Percentiles rank a stretch among this genome's conserved stretches.
Evolutionary conservation across 2,329 filamentous ascomycete species (phyloP).

Genomic region (Sordariomycetes sp.): DNA sequence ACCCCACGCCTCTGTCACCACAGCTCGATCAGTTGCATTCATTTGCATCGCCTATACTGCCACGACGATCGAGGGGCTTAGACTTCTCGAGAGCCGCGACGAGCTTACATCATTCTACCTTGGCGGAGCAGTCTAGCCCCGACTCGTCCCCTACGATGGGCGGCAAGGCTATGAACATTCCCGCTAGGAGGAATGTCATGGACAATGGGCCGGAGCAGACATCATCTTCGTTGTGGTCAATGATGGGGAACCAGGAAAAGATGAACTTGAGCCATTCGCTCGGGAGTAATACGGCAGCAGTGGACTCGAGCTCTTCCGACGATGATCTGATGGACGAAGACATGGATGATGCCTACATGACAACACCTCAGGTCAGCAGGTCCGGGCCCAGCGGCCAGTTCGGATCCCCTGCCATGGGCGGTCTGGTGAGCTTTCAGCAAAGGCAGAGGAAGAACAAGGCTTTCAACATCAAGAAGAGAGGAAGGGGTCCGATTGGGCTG

Average conservation of each 20-base stretch:
- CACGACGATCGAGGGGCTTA: constrained; percentile 78
- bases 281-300: constrained; percentile 65
- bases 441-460: constrained; percentile 59
- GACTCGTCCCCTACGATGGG: constrained; percentile 84
- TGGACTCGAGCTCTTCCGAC: constrained; percentile 66
- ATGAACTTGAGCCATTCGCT: constrained; percentile 67
- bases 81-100: constrained; percentile 93
- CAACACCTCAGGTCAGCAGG: constrained; percentile 70
- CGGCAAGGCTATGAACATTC: constrained; percentile 55
- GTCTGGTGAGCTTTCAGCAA: constrained; percentile 76
- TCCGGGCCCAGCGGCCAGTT: constrained; percentile 38
- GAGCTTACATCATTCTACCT: constrained; percentile 88
- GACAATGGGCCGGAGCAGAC: constrained; percentile 47
- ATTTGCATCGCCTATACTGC: constrained; percentile 81
- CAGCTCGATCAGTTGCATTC: constrained; percentile 78
- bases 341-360: constrained; percentile 72
- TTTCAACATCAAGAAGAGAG: constrained; percentile 47
- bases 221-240: constrained; percentile 63
- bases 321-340: constrained; percentile 65
- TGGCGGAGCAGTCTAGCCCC: constrained; percentile 79
- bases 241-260: constrained; percentile 60
- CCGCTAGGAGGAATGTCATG: constrained; percentile 40
- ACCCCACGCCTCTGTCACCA: constrained; percentile 67
- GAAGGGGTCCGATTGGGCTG: constrained; percentile 36
- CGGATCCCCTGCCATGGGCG: constrained; percentile 63